A percentile compares a stretch with the other conserved stretches of the same genome.
These are phyloP conservation scores for Clitoria ternatea DNA, from an alignment of 306 rosid species.

Conservation along the genomic window DNA sequence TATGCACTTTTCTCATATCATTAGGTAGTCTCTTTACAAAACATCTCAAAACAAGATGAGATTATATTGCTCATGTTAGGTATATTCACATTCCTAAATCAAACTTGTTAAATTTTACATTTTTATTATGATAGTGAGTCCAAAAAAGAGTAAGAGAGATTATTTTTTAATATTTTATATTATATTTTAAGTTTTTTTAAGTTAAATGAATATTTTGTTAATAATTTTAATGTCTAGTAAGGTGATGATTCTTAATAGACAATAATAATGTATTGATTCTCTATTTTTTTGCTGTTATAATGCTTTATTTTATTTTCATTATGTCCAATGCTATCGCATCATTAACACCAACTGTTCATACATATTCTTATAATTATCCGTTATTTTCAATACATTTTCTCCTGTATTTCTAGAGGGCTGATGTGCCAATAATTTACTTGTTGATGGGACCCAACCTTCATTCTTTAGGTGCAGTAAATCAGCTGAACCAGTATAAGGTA, in stretches of 20 bases:
- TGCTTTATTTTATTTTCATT: not conserved
- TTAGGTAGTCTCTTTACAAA: too few species aligned
- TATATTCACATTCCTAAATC: too few species aligned
- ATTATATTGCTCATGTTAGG: too few species aligned
- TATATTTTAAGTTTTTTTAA: too few species aligned
- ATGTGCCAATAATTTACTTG: slow-evolving; percentile 64
- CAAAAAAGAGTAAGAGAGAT: too few species aligned
- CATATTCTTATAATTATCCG: not conserved
- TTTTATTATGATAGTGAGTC: too few species aligned
- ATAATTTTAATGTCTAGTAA: slow-evolving; percentile 53
- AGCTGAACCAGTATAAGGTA: slow-evolving; percentile 53
- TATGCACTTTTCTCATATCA: too few species aligned
- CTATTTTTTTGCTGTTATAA: not conserved
- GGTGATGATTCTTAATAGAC: slow-evolving; percentile 47
- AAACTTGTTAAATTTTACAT: too few species aligned
- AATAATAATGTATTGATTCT: not conserved
- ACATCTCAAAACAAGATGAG: too few species aligned
- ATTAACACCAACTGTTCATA: slow-evolving; percentile 5
- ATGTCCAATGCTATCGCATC: slow-evolving; percentile 4
- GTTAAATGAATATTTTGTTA: too few species aligned
- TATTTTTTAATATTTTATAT: too few species aligned
- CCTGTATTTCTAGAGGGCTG: slow-evolving; percentile 48
- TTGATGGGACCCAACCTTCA: slow-evolving; percentile 68
- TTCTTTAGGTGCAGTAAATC: slow-evolving; percentile 53
- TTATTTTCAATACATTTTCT: slow-evolving; percentile 7